Evolutionary conservation across 768 basidiomycete genomes (phyloP).

Genomic region (Auricularia sp.): DNA sequence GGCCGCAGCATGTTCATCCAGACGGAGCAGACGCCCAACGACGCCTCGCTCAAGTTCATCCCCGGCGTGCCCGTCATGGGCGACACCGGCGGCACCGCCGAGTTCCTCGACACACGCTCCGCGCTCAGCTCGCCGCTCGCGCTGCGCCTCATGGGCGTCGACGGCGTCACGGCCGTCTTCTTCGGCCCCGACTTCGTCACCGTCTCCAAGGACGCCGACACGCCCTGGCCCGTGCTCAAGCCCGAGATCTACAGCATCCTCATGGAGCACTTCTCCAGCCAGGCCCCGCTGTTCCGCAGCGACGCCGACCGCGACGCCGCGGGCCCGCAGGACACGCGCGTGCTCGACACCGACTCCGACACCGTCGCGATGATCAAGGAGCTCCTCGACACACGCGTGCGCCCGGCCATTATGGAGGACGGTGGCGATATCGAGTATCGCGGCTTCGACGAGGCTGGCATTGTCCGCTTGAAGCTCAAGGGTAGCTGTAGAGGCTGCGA

Average conservation of each 20-base stretch:
- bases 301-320: conserved; percentile 70
- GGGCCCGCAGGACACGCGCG: conserved; percentile 87
- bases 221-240: conserved; percentile 82
- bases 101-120: conserved; percentile 84
- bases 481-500: conserved; percentile 95
- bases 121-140: conserved; percentile 92
- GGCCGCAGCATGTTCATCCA: conserved; percentile 96
- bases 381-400: conserved; percentile 83
- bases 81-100: conserved; percentile 60
- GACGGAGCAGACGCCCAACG: conserved; percentile 94
- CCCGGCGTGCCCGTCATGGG: conserved; percentile 85
- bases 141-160: conserved; percentile 85
- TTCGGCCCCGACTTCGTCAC: conserved; percentile 99
- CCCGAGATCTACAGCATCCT: conserved; percentile 92
- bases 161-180: conserved; percentile 82
- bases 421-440: conserved; percentile 97
- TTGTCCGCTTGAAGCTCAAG: conserved; percentile 86
- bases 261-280: conserved; percentile 98
- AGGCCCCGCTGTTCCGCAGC: conserved; percentile 72
- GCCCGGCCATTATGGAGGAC: conserved; percentile 98
- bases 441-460: conserved; percentile 65
- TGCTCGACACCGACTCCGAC: conserved; percentile 90
- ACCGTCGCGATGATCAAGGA: conserved; percentile 99
- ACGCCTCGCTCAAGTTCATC: conserved; percentile 95
- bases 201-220: conserved; percentile 81